Conservation (phyloP, 2,329 filamentous ascomycete species). For the Eutypella sp. region DNA sequence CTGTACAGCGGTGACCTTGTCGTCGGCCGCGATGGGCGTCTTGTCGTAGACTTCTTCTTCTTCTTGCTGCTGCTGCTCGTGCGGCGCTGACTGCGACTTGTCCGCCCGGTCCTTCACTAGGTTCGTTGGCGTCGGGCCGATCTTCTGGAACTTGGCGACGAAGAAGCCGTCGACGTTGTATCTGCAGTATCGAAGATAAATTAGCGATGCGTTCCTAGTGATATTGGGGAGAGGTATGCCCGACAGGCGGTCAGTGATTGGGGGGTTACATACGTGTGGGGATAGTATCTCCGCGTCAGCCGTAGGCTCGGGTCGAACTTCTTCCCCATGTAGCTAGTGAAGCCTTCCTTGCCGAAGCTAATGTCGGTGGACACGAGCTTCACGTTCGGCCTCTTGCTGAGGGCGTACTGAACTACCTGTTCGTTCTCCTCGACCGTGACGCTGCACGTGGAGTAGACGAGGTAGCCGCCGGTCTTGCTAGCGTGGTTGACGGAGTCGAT, state of each 20-base stretch:
- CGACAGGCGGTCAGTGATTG: no score
- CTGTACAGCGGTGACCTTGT: conserved; percentile 37
- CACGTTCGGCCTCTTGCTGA: conserved; percentile 88
- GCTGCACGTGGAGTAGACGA: conserved; percentile 95
- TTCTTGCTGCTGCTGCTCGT: no score
- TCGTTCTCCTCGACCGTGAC: conserved; percentile 93
- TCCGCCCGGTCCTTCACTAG: conserved; percentile 34
- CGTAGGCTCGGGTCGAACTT: conserved; percentile 82
- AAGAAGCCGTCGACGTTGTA: conserved; percentile 99
- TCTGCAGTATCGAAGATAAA: neutral
- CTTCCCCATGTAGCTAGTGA: conserved; percentile 87
- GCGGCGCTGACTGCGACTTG: conserved; percentile 16
- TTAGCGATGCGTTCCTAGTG: neutral
- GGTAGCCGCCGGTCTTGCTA: conserved; percentile 87
- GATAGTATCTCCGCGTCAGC: conserved; percentile 80
- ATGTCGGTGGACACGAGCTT: conserved; percentile 88
- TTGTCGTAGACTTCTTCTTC: conserved; percentile 57
- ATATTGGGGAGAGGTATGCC: no score
- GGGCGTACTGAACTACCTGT: conserved; percentile 86
- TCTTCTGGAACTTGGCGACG: conserved; percentile 96
- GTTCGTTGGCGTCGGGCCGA: conserved; percentile 65
- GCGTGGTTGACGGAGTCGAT: conserved; percentile 92
- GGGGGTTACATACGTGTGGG: conserved; percentile 50
- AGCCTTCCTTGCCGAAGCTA: conserved; percentile 86
- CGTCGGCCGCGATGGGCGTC: conserved; percentile 55